Conservation (phyloP, 2,329 filamentous ascomycete genomes). For the Fusarium chaquense region DNA sequence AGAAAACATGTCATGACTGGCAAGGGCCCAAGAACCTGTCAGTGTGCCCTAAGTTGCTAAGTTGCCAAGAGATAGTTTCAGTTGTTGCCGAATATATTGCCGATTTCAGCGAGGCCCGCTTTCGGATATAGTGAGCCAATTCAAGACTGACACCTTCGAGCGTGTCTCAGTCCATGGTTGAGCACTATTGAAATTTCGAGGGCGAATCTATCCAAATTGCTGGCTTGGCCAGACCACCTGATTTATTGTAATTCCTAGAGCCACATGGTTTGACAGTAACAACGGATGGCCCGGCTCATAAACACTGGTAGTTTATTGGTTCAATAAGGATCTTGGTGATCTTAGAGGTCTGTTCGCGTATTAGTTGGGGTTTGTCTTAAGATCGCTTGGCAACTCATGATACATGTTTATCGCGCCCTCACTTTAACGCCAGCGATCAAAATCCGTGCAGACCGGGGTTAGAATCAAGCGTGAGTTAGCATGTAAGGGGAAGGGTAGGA, state of each 20-base stretch:
- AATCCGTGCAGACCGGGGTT: conserved; percentile 15
- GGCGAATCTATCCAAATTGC: conserved; percentile 7
- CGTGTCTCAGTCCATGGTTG: not conserved
- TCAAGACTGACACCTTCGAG: not conserved
- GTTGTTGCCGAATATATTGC: conserved; percentile 5
- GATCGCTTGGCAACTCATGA: conserved; percentile 18
- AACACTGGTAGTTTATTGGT: conserved; percentile 5
- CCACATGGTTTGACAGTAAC: not conserved
- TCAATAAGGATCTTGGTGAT: conserved; percentile 5
- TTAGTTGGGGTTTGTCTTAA: conserved; percentile 1
- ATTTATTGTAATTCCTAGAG: not conserved
- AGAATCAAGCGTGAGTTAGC: conserved; percentile 12
- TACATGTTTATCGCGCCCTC: conserved; percentile 23
- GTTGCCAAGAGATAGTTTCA: conserved; percentile 12
- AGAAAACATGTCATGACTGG: not conserved
- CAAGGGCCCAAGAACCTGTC: not conserved
- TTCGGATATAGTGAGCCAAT: not conserved
- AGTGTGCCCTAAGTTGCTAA: not conserved
- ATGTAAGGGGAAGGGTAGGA: conserved; percentile 18
- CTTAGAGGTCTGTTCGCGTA: conserved; percentile 1
- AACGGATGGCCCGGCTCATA: not conserved
- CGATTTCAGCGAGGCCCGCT: not conserved
- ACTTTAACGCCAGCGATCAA: conserved; percentile 24
- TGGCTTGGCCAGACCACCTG: not conserved
- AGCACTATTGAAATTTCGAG: not conserved